A percentile compares a stretch with the other conserved stretches of the same genome.
Evolutionary conservation across 441 rosid genomes (phyloP).

Genomic region (Erodium moschatum): DNA sequence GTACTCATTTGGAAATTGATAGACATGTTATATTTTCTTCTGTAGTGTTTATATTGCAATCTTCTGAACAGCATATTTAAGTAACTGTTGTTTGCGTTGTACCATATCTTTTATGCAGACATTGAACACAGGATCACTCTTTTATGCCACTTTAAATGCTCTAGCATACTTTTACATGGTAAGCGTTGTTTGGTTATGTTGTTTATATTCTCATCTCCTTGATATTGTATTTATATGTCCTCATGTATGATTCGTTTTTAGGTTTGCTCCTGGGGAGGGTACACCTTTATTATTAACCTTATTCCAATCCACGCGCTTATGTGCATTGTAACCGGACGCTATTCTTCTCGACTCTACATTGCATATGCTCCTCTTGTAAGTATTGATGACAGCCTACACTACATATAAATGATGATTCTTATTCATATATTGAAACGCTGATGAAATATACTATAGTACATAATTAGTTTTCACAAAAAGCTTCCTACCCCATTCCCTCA

Average conservation of each 20-base stretch:
- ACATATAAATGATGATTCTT: background rate
- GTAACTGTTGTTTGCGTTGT: conserved; percentile 18
- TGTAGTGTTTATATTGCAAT: conserved; percentile 8
- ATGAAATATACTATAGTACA: background rate
- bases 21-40: background rate
- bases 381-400: conserved; percentile 15
- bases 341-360: conserved; percentile 81
- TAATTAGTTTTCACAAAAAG: background rate
- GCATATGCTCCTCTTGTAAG: conserved; percentile 99
- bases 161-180: conserved; percentile 94
- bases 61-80: conserved; percentile 2
- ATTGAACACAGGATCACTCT: conserved; percentile 92
- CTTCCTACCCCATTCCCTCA: background rate
- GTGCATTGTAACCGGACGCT: conserved; percentile 93
- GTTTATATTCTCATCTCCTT: conserved; percentile 17
- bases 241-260: conserved; percentile 26
- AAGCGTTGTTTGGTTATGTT: conserved; percentile 23
- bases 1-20: background rate
- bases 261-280: conserved; percentile 99
- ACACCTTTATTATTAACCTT: conserved; percentile 93
- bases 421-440: background rate
- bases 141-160: conserved; percentile 90
- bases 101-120: conserved; percentile 51
- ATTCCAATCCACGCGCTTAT: conserved; percentile 95
- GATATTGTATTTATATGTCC: conserved; percentile 17